Evolutionary conservation across 306 rosid genomes (phyloP), one percentile per base, ranked within the genome.

Genomic region (Styphnolobium japonicum): DNA sequence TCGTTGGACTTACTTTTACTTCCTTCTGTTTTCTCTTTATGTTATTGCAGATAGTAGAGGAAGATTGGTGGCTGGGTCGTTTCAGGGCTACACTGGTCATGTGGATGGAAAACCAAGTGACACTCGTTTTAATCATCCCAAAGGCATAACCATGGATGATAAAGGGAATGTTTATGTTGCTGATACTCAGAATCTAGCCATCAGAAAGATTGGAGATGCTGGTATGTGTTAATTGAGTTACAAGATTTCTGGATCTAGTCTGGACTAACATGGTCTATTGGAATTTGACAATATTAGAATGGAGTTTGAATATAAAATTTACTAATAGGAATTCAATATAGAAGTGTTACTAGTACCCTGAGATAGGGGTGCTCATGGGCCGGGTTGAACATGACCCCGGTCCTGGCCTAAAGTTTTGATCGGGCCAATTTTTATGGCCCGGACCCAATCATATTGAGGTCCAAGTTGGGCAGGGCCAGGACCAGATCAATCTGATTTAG

Each of bases 1-100:
- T 57, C 2, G 7, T 42, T 9, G 18, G 42, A 56, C 23, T 46
- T 63, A 8, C 37, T 3, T 63, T 36, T 66, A 6, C n/a, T 31
- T 62, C 29, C 12, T 18, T 80, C 55, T n/a, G 65, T 67, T 81
- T 46, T 53, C 43, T 15, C 18, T 57, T 77, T 75, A 48, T 67
- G 31, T 72, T 77, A 60, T 60, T 86, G 91, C 97, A 95, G 99
- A 95, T 85, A 95, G 99, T 83, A 87, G 98, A 87, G 99, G 90
- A 74, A 93, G 99, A 85, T 86, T 95, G 82, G 96, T 95, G 68
- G 99, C 99, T 42, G 98, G 98, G n/a, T 95, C 99, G 63, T 95
- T 95, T 86, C 97, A 92, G 84, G 99, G 99, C 19, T 63, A 90
- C 85, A 85, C 92, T 15, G 98, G 97, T 53, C 98, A 95, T 80